Evolutionary conservation across 495 filamentous ascomycete genomes (phyloP).

Genomic region (Echria macrotheca): DNA sequence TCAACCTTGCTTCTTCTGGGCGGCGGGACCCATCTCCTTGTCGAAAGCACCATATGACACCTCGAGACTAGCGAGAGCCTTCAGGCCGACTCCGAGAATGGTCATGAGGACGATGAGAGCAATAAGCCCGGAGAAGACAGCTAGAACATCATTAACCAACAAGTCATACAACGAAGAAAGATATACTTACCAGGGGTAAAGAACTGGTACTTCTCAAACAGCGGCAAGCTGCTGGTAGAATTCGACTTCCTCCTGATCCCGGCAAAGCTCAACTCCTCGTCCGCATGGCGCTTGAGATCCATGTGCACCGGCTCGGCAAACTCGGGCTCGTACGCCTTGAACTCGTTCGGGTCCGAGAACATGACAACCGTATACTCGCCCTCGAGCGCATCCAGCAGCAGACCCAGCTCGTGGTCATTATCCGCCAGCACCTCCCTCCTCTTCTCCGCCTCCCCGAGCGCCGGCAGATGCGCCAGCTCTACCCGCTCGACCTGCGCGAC

Average conservation of each 20-base stretch:
- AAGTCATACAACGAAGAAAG: no score
- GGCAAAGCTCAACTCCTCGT: conserved; percentile 9
- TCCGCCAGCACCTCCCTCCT: conserved; percentile 54
- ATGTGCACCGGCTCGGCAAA: conserved; percentile 33
- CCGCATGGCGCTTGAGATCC: conserved; percentile 42
- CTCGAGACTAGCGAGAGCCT: conserved; percentile 69
- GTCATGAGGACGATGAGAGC: conserved; percentile 56
- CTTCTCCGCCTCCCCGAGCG: conserved; percentile 32
- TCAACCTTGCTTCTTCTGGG: conserved; percentile 69
- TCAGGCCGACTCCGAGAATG: conserved; percentile 73
- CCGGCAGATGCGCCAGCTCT: conserved; percentile 41
- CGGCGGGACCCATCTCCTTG: conserved; percentile 84
- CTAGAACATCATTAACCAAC: no score
- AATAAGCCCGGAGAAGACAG: conserved; percentile 75
- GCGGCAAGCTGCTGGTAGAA: conserved; percentile 41
- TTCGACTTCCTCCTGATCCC: conserved; percentile 14
- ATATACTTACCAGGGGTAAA: conserved; percentile 59
- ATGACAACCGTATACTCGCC: conserved; percentile 46
- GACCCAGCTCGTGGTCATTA: conserved; percentile 44
- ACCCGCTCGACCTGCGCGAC: conserved; percentile 43
- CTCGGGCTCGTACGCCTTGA: conserved; percentile 40
- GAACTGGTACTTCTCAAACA: conserved; percentile 91
- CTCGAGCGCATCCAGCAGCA: conserved; percentile 29
- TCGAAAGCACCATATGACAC: conserved; percentile 93
- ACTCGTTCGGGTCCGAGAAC: conserved; percentile 34